A percentile compares a stretch with the other conserved stretches of the same genome.
Evolutionary conservation across 345 rosid species (phyloP).

Genomic region (Limnanthes douglasii): DNA sequence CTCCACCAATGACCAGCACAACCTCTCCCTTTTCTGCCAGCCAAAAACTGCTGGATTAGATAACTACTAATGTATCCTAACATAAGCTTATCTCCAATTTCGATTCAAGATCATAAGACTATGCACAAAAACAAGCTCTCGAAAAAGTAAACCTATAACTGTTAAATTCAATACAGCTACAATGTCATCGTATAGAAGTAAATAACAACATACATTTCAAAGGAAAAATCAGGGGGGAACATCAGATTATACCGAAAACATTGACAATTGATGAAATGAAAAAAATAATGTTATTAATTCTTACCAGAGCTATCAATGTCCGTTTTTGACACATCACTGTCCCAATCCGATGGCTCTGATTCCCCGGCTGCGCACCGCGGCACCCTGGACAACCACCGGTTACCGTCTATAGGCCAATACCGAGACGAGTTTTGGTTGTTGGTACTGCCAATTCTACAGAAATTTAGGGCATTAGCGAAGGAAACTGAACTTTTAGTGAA

Average conservation of each 20-base stretch:
- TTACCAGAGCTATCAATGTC: conserved; percentile 17
- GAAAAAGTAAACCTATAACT: not conserved
- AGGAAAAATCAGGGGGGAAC: not conserved
- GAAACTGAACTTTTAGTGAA: conserved; percentile 8
- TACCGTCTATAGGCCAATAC: conserved; percentile 3
- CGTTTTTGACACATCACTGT: conserved; percentile 3
- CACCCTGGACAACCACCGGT: conserved; percentile 4
- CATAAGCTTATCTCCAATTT: not conserved
- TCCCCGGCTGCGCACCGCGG: conserved; percentile 12
- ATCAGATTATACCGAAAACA: no score
- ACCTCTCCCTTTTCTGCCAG: conserved; percentile 40
- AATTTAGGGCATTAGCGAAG: conserved; percentile 11
- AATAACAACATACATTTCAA: not conserved
- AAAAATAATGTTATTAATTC: not conserved
- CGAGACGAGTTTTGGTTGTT: conserved; percentile 8
- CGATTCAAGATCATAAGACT: not conserved
- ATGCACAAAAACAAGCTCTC: not conserved
- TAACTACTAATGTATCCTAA: not conserved
- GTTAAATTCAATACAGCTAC: not conserved
- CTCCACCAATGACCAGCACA: conserved; percentile 92
- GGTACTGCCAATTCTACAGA: conserved; percentile 7
- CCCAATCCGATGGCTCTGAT: conserved; percentile 14
- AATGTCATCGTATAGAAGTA: not conserved
- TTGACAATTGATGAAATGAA: not conserved
- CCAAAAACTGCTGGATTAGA: not conserved